Conservation (phyloP, 2,329 filamentous ascomycete genomes). For the Cryphonectria japonica region DNA sequence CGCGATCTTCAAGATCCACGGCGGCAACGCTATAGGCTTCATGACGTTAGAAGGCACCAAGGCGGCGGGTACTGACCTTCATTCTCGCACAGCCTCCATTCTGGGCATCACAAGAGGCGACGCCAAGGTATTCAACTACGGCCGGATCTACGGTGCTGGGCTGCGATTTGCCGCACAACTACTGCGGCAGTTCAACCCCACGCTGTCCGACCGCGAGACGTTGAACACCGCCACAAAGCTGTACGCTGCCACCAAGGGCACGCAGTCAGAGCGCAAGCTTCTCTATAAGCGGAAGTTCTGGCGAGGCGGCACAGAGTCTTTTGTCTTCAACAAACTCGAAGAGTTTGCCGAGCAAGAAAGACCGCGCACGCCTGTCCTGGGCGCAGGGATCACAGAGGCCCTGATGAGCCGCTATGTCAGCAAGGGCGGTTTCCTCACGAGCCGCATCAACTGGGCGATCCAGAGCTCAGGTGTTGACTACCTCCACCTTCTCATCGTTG, state of each 20-base stretch:
- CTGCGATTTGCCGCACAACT: conserved; percentile 90
- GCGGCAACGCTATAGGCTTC: conserved; percentile 96
- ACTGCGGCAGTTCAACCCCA: conserved; percentile 90
- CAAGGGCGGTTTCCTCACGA: conserved; percentile 92
- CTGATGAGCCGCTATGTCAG: conserved; percentile 85
- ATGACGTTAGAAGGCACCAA: conserved; percentile 99
- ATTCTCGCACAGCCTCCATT: conserved; percentile 91
- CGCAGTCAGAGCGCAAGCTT: conserved; percentile 75
- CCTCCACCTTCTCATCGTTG: conserved; percentile 87
- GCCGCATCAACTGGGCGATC: conserved; percentile 98
- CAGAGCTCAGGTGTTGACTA: conserved; percentile 98
- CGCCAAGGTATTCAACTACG: conserved; percentile 98
- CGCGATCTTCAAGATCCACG: conserved; percentile 91
- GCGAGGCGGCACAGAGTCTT: conserved; percentile 94
- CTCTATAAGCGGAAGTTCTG: conserved; percentile 82
- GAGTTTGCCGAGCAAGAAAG: conserved; percentile 95
- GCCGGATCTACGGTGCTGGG: conserved; percentile 97
- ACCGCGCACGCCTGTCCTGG: conserved; percentile 88
- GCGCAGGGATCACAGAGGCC: conserved; percentile 94
- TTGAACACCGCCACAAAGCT: conserved; percentile 75
- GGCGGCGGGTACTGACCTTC: conserved; percentile 87
- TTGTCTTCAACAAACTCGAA: conserved; percentile 97
- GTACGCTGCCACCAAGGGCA: conserved; percentile 88
- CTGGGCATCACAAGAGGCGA: conserved; percentile 92
- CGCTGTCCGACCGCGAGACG: conserved; percentile 78